Evolutionary conservation across 306 rosid species (phyloP).

Genomic region (Prunus kanzakura): DNA sequence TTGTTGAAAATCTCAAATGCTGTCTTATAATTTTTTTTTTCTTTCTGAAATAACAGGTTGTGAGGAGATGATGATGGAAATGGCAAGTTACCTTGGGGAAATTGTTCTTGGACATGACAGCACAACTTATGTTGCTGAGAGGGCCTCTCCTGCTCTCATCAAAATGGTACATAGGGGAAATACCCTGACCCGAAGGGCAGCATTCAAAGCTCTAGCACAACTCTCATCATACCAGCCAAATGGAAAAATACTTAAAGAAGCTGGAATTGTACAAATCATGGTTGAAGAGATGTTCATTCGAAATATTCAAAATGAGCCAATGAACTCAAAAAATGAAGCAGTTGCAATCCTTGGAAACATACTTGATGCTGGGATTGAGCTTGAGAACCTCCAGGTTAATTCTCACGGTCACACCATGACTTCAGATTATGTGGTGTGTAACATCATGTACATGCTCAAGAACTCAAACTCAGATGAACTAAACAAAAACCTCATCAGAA

Average conservation of each 20-base stretch:
- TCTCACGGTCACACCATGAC: constrained; percentile 35
- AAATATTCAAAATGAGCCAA: constrained; percentile 33
- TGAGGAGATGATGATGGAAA: constrained; percentile 35
- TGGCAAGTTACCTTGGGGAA: constrained; percentile 55
- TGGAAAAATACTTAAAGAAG: constrained; percentile 30
- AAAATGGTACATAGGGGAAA: constrained; percentile 35
- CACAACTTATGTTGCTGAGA: constrained; percentile 34
- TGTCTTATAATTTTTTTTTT: not conserved
- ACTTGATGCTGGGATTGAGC: constrained; percentile 30
- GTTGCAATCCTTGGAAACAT: constrained; percentile 46
- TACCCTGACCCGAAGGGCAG: constrained; percentile 27
- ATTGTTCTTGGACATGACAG: constrained; percentile 36
- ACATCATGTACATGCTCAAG: constrained; percentile 36
- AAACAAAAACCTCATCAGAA: constrained; percentile 31
- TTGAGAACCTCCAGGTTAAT: constrained; percentile 32
- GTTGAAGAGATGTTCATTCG: constrained; percentile 47
- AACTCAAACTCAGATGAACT: constrained; percentile 45
- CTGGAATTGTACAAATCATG: constrained; percentile 40
- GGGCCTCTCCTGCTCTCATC: constrained; percentile 38
- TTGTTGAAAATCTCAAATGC: not conserved
- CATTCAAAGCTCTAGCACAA: constrained; percentile 38
- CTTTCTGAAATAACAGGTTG: constrained; percentile 25
- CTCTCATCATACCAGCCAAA: constrained; percentile 40
- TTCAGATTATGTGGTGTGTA: constrained; percentile 38
- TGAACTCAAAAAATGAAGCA: constrained; percentile 39